Conservation (phyloP, 176 grass and related monocot species). For the Urochloa ruziziensis region DNA sequence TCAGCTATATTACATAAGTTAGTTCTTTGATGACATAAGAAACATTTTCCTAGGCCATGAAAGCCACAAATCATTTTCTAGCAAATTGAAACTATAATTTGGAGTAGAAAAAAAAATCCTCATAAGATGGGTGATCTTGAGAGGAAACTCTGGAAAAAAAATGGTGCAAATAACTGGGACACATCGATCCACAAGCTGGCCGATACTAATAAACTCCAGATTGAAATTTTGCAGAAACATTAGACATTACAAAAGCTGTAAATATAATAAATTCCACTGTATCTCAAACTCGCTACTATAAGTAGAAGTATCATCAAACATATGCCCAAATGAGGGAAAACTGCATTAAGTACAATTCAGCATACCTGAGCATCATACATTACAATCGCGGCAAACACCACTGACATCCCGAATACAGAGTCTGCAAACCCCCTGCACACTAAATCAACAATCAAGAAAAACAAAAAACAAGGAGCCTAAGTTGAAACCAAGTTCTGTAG, state of each 20-base stretch:
- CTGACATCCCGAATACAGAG: conserved; percentile 86
- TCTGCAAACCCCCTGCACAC: conserved; percentile 83
- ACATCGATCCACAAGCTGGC: neutral
- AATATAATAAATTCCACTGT: neutral
- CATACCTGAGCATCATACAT: conserved; percentile 97
- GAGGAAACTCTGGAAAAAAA: neutral
- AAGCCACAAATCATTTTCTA: neutral
- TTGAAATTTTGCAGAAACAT: neutral
- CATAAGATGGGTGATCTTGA: neutral
- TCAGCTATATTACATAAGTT: neutral
- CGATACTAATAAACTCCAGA: neutral
- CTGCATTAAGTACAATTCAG: neutral
- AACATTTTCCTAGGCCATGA: neutral
- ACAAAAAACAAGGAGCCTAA: neutral
- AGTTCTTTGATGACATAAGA: neutral
- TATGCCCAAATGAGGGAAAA: neutral
- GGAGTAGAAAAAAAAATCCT: neutral
- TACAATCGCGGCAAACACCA: conserved; percentile 78
- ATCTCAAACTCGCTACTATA: neutral
- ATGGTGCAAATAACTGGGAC: neutral
- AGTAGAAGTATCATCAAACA: neutral
- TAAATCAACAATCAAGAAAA: conserved; percentile 45
- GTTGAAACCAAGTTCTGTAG: neutral
- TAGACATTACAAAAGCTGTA: neutral
- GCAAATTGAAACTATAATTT: neutral